Percentiles rank a stretch among this genome's conserved stretches.
phyloP scores from a whole-genome alignment of 192 early-diverging fungal species.

The Geosiphon pyriformis region DNA sequence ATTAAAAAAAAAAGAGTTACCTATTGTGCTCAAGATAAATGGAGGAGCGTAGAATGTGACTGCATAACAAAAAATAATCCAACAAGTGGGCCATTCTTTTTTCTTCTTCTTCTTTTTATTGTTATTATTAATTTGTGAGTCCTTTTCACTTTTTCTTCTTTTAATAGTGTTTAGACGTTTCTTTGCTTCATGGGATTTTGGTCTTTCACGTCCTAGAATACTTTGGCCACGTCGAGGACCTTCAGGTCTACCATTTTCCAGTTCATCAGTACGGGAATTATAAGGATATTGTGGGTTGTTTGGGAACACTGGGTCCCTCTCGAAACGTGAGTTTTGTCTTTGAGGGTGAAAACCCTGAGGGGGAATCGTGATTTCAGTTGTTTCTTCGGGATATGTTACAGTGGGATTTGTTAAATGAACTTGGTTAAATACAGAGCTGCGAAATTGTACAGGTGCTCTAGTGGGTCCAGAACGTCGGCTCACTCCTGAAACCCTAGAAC shows the following conservation, averaged over 20 bases:
- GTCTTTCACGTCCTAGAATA: background rate
- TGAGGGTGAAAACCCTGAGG: too few species aligned
- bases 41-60: background rate
- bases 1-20: background rate
- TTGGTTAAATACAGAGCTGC: background rate
- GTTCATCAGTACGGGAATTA: too few species aligned
- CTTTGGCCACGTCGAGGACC: background rate
- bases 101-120: background rate
- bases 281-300: too few species aligned
- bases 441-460: background rate
- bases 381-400: background rate
- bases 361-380: too few species aligned
- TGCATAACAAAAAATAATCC: background rate
- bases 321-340: too few species aligned
- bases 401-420: background rate
- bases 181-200: background rate
- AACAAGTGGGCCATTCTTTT: background rate
- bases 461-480: background rate
- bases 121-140: too few species aligned
- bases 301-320: background rate
- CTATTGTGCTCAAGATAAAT: background rate
- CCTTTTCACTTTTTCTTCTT: background rate
- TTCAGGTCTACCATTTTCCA: background rate
- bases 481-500: background rate
- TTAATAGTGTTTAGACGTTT: background rate